Base-by-base conservation (phyloP, 1,139 yeast species). In the Geotrichum histeridarum region DNA sequence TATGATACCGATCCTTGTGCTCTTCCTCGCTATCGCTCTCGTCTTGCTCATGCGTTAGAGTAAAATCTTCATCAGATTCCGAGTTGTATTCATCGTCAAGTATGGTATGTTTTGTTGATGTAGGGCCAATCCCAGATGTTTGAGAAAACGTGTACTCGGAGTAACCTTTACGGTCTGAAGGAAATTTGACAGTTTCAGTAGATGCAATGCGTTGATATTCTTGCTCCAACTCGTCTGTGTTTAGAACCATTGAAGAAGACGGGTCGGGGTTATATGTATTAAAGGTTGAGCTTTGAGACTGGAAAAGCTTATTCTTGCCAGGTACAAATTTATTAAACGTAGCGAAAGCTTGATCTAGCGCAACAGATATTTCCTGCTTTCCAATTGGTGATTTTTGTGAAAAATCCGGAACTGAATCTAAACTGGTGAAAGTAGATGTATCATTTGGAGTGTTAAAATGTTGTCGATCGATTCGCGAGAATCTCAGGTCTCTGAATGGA, bases 201-300 rank as follows among this genome's bases (percentile, higher is more conserved):
- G 37, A 27, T 8, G 37, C 48, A 35, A 51, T 51, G 33, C 48
- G 27, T 31, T 51, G 47, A 17, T 51, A 51, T 38, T 51, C 54
- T 4, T 22, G 39, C 37, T 51, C 51, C n/a, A 51, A 18, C 14
- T 47, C 44, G 8, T 46, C 48, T 7, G 47, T 31, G 35, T 46
- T 46, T 8, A 48, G 39, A 18, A 36, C 30, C 5, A 44, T 18
- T 32, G 36, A 42, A 14, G 15, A 31, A 8, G 7, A 15, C 17
- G 8, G 8, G 18, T 37, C 37, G 15, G 14, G 17, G 17, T 30
- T 36, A 17, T 17, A 37, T n/a, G 14, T 36, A n/a, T 30, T 27
- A 7, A 33, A 12, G 22, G 11, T 8, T 9, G 11, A 14, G 15
- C 8, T 30, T 5, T 30, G 42, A 14, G 9, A 18, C 14, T 30